Evolutionary conservation across 2,329 filamentous ascomycete species (phyloP), one percentile per base, ranked within the genome.

Genomic region (Cytospora schulzeri): DNA sequence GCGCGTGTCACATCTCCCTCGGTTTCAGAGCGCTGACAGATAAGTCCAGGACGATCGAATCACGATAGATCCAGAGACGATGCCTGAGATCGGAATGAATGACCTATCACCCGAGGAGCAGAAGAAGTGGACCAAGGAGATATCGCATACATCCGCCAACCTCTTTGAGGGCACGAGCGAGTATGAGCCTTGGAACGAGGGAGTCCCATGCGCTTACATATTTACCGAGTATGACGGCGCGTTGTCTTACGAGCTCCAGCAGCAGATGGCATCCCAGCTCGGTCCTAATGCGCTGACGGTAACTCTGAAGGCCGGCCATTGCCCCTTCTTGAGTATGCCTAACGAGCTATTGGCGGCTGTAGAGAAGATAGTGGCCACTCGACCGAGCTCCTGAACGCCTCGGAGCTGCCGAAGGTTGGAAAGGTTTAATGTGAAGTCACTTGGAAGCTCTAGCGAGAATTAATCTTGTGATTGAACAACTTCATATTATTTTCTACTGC

Each of bases 211-310:
- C 29, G 67, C 64, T 9, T 69, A 68, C 60, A 66, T 69, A 11
- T 65, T 60, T 45, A 60, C 63, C 22, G 54, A 54, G 28, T 54
- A 66, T 3, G 68, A 69, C 59, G 65, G 67, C 33, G 53, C 67
- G 15, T 24, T 69, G 15, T 63, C 66, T 3, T 62, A 62, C 12
- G 15, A 53, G 50, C 55, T 68, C 19, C 68, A 69, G 63, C 65
- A 69, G 41, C 55, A 69, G 50, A 68, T 69, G 67, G 67, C 63
- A 2, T 55, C 61, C 8, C 63, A 68, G 50, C 62, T 69, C 17
- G 57, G 51, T 7, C 48, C 61, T 2, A 26, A 54, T 7, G 35
- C 62, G 12, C 50, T 50, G 31, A 66, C 57, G 19, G 62, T 63
- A 4, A 50, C 63, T n/a, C 15, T 69, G 19, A 57, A 68, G n/a